Base-by-base conservation (phyloP, 2,329 filamentous ascomycete genomes). In the Bimuria novae-zelandiae region DNA sequence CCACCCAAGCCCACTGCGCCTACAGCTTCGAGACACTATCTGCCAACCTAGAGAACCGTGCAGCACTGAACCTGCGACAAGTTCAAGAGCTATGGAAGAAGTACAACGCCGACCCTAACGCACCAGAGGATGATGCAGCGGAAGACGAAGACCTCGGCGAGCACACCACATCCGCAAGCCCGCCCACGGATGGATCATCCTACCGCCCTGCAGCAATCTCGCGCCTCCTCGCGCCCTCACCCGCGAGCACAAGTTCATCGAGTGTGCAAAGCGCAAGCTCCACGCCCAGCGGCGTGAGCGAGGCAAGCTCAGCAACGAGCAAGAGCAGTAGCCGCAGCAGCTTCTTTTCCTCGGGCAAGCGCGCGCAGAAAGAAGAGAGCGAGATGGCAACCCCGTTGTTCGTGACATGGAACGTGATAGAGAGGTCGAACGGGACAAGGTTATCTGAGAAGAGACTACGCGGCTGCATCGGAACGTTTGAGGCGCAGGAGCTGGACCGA, bases 381-480 rank as follows among this genome's bases (percentile, higher is more conserved):
- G 61, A 56, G 75, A 23, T 71, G 76, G 81, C 83, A 36, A 85
- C 87, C 57, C 93, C 93, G 0, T 82, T 97, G 33, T 97, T 97
- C 72, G 90, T 99, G 41, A 96, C 92, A 7, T 97, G 93, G 92
- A 96, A 97, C 77, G 90, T 84, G 0, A 64, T 91, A 49, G 85
- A 83, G 7, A 74, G 79, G 19, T 7, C 25, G 1, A 78, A 72
- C 48, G 61, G 85, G 23, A 44, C 27, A 19, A 11, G 17, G 27
- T 21, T 44, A 7, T 21, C 27, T 1, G 77, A 85, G 59, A 86
- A 87, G 70, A 83, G 82, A 21, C 83, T 99, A 36, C 88, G 94
- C 54, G 94, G 94, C 54, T 99, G 94, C 79, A 97, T 99, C 70
- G 94, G 94, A 62, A 99, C 93, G 2, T 99, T 97, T 68, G 89